Percentiles rank a stretch among this genome's conserved stretches.
phyloP scores from a whole-genome alignment of 2,329 filamentous ascomycete genomes.

The Colletotrichum lupini region DNA sequence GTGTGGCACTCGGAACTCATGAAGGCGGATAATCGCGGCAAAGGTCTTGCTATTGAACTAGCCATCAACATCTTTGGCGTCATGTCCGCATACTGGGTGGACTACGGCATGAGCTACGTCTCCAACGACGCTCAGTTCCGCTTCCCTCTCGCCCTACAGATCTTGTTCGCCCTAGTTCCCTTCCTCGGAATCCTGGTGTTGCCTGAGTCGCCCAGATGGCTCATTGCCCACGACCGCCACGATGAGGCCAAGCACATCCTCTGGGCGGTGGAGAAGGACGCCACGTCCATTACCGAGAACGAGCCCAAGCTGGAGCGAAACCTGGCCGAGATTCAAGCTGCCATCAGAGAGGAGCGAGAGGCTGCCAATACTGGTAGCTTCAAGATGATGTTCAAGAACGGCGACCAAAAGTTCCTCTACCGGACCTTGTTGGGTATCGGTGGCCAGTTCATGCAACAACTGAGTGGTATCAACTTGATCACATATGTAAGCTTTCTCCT shows the following conservation, averaged over 20 bases:
- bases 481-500: constrained; percentile 33
- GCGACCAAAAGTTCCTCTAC: constrained; percentile 53
- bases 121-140: constrained; percentile 52
- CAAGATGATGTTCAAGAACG: constrained; percentile 52
- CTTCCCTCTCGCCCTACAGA: constrained; percentile 57
- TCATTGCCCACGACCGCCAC: constrained; percentile 59
- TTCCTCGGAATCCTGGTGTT: constrained; percentile 47
- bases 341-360: constrained; percentile 52
- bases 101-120: constrained; percentile 52
- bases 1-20: constrained; percentile 56
- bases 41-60: constrained; percentile 44
- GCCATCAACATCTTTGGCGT: constrained; percentile 53
- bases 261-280: constrained; percentile 45
- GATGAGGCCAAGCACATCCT: constrained; percentile 53
- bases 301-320: constrained; percentile 42
- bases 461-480: constrained; percentile 49
- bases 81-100: constrained; percentile 48
- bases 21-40: constrained; percentile 52
- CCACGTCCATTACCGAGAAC: constrained; percentile 39
- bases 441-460: constrained; percentile 57
- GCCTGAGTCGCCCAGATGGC: constrained; percentile 58
- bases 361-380: constrained; percentile 47
- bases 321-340: constrained; percentile 50
- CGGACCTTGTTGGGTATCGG: constrained; percentile 53
- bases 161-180: constrained; percentile 52